Conservation (phyloP, 305 asterid genomes). For the Andrographis paniculata region DNA sequence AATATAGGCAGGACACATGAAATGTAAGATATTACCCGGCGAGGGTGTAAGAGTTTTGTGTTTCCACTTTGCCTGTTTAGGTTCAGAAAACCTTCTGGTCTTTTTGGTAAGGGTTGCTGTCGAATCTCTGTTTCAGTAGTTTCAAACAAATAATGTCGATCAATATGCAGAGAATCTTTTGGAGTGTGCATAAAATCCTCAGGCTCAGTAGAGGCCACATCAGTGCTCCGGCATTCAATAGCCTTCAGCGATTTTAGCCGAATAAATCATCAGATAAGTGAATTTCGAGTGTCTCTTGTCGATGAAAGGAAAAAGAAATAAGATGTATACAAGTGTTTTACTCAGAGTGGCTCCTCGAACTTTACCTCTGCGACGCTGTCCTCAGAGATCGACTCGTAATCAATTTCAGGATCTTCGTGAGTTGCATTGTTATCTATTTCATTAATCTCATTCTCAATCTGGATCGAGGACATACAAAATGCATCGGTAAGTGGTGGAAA, state of each 20-base stretch:
- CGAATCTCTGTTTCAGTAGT: conserved; percentile 24
- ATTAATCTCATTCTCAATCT: conserved; percentile 35
- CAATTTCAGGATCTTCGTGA: conserved; percentile 22
- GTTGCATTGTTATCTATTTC: conserved; percentile 19
- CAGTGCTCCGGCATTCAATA: conserved; percentile 22
- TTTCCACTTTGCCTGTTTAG: conserved; percentile 20
- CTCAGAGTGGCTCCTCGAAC: neutral
- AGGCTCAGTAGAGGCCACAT: conserved; percentile 17
- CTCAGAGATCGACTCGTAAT: conserved; percentile 17
- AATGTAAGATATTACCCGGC: conserved; percentile 22
- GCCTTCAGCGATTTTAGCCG: conserved; percentile 24
- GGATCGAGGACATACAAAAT: conserved; percentile 17
- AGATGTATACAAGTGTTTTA: too few species aligned
- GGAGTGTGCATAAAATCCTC: conserved; percentile 21
- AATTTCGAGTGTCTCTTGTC: conserved; percentile 13
- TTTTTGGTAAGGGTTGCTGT: conserved; percentile 23
- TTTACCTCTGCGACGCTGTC: conserved; percentile 33
- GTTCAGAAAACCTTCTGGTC: conserved; percentile 16
- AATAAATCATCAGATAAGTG: conserved; percentile 11
- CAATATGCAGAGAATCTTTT: conserved; percentile 18
- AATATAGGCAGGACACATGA: conserved; percentile 10
- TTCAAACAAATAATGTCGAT: conserved; percentile 23
- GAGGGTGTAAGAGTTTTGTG: conserved; percentile 9
- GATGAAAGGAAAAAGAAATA: neutral
- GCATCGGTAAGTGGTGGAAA: conserved; percentile 18